Evolutionary conservation across 768 basidiomycete species (phyloP), one percentile per base, ranked within the genome.

Genomic region (Phylloporus sp.): DNA sequence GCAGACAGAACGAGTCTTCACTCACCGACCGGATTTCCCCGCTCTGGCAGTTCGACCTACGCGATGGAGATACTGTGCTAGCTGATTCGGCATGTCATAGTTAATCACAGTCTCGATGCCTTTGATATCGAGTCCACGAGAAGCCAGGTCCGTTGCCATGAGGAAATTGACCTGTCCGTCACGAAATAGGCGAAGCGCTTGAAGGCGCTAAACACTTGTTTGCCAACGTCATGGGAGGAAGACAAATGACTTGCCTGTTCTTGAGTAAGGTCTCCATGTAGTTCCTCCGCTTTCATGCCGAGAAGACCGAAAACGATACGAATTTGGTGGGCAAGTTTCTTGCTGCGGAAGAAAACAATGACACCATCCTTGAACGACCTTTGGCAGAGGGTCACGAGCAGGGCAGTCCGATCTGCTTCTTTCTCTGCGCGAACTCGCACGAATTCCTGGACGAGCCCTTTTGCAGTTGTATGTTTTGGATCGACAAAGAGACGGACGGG

Each of bases 81-180:
- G 71, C 60, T 93, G 88, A 17, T 80, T 78, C 9, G 96, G 96
- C 95, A 98, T 96, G 64, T 99, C 96, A 63, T 94, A 98, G 67
- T 99, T 99, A 65, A 99, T 93, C 52, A 99, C 91, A 3, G 92
- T 93, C 62, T 98, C 90, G 21, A 97, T 84, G 14, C 94, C 94
- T 63, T 94, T 95, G 73, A 99, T 96, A 69, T 98, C 95, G 23
- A 99, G 76, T 67, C 96, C 90, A 50, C 93, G 83, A 45, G 93
- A 89, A 26, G 96, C 96, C 28, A 99, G 72, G 64, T 98, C 96
- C 1, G 96, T 99, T 3, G 94, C 95, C 77, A 99, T 86, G 9
- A 99, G 73, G 66, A 82, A 98, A 65, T 93, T 88, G n/a, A 88
- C 88, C 22, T 76, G 63, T 17, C 90, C 86, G 52, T 91, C 89